Base-by-base conservation (phyloP, 148 eudicot species). In the Rhododendron williamsianum region DNA sequence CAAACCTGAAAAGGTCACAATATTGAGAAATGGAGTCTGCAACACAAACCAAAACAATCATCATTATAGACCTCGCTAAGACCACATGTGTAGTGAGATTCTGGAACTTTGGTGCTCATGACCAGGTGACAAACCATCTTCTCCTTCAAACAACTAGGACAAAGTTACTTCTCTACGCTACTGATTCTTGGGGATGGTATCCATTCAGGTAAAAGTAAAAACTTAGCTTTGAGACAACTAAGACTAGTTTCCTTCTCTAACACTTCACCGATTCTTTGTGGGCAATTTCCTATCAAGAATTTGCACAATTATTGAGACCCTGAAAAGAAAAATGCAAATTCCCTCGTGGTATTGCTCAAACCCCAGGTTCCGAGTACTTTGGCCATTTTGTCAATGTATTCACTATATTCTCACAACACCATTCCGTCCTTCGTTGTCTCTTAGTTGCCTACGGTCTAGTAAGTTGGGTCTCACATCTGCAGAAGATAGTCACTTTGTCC, bases 1-100 rank as follows among this genome's bases (percentile, higher is more conserved):
- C 99, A 91, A 96, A 96, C 88, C 99, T 96, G 90, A 88, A 87
- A 13, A 84, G 18, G 48, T 65, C 63, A 51, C 81, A 78, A 80
- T n/a, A 51, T 71, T 65, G 25, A 71, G 3, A 56, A 86, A 80
- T 48, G 25, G 9, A 58, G 63, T 41, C 21, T 33, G 21, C 65
- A 58, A 81, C 19, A 33, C 19, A 54, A 71, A 56, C 16, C 54
- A 51, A 25, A 78, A 9, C 10, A 13, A 78, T 46, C 19, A 38
- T 27, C 6, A 35, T 78, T 69, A 5, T 21, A 38, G 60, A 33
- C 30, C 2, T 30, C 9, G 16, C 8, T 3, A 4, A 79, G 52
- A 67, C 19, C 4, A 83, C 45, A 82, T 43, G 52, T 46, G 13
- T 45, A 45, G 79, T 30, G 43, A 30, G 25, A 30, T 16, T 71